Evolutionary conservation across 106 monocot species (phyloP).

Genomic region (Narthecium ossifragum): DNA sequence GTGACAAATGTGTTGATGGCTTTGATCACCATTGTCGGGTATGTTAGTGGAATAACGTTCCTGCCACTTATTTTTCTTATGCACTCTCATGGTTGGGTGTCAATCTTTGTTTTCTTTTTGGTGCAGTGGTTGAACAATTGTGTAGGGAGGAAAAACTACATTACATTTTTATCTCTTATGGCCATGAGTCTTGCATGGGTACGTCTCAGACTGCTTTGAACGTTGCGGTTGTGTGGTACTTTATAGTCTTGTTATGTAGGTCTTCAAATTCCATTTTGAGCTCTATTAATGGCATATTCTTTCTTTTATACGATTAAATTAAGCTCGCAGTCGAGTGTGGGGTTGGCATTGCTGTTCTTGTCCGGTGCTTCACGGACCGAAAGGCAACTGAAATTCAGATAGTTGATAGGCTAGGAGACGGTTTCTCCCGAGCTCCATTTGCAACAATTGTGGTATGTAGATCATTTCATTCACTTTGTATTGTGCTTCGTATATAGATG

Average conservation of each 20-base stretch:
- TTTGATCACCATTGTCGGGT: conserved; percentile 94
- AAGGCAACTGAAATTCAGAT: conserved; percentile 26
- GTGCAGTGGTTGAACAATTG: conserved; percentile 90
- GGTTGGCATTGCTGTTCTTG: conserved; percentile 45
- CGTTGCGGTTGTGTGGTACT: too few species aligned
- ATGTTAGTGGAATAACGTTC: background rate
- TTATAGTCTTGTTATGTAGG: background rate
- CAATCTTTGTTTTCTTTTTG: background rate
- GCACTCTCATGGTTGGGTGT: background rate
- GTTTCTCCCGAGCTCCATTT: conserved; percentile 38
- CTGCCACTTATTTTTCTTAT: background rate
- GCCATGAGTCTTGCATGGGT: conserved; percentile 64
- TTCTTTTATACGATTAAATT: too few species aligned
- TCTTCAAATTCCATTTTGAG: background rate
- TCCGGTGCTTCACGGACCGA: conserved; percentile 42
- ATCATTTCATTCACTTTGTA: too few species aligned
- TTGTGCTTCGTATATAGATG: too few species aligned
- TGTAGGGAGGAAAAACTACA: conserved; percentile 72
- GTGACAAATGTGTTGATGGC: conserved; percentile 72
- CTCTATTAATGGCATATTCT: too few species aligned
- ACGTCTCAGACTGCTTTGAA: conserved; percentile 10
- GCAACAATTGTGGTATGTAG: conserved; percentile 47
- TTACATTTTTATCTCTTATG: conserved; percentile 68
- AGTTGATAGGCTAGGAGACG: conserved; percentile 37
- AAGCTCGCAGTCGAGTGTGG: conserved; percentile 46